A percentile compares a stretch with the other conserved stretches of the same genome.
These are phyloP conservation scores for Xylaria sp. DNA, from an alignment of 2,329 filamentous ascomycete species.

Conservation along the genomic window DNA sequence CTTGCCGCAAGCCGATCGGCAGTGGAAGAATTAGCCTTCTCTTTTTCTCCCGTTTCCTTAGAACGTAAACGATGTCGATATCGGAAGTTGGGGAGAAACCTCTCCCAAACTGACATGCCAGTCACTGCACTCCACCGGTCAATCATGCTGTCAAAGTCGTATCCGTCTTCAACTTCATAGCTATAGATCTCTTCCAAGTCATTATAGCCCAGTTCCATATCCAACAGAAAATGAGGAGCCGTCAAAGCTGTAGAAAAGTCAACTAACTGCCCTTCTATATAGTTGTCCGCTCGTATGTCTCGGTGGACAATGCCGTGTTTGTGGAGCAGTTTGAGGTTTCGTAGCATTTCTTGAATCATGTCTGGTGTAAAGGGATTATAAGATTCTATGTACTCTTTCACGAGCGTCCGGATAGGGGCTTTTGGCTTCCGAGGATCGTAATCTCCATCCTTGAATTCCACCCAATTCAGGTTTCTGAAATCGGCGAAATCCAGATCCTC, in stretches of 20 bases:
- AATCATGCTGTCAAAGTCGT: not conserved
- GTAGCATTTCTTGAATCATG: not conserved
- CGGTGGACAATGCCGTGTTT: not conserved
- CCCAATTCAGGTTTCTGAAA: not conserved
- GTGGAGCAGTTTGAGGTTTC: not conserved
- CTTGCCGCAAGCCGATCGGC: not conserved
- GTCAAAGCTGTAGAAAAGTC: not conserved
- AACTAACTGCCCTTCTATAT: not conserved
- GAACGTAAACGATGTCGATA: not conserved
- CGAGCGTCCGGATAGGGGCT: not conserved
- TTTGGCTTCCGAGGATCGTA: not conserved
- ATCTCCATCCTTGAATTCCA: not conserved
- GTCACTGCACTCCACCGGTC: not conserved
- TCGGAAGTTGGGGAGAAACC: not conserved
- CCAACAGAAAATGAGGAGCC: not conserved
- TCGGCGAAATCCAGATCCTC: not conserved
- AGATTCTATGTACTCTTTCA: constrained; percentile 1
- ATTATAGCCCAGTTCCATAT: not conserved
- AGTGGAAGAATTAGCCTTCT: not conserved
- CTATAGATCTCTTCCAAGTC: not conserved
- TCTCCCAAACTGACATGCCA: not conserved
- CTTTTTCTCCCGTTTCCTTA: not conserved
- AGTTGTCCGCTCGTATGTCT: not conserved
- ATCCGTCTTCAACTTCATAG: not conserved
- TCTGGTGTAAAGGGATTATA: not conserved